phyloP scores from a whole-genome alignment of 2,329 filamentous ascomycete genomes.

The Penicillium sp. region DNA sequence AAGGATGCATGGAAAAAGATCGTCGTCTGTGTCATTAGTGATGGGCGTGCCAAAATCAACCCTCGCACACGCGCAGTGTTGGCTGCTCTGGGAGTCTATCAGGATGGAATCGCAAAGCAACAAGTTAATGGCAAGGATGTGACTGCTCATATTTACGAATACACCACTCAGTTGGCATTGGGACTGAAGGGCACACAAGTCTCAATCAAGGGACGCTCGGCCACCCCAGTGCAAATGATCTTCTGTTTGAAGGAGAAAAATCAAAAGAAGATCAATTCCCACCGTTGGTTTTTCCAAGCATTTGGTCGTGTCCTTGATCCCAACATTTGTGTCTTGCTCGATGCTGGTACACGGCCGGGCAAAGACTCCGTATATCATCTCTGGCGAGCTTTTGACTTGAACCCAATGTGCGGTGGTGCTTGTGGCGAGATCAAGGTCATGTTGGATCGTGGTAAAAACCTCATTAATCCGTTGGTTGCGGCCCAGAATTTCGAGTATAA shows the following conservation, averaged over 20 bases:
- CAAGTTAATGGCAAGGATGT: constrained; percentile 96
- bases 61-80: constrained; percentile 82
- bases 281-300: constrained; percentile 98
- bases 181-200: constrained; percentile 89
- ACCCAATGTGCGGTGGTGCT: constrained; percentile 95
- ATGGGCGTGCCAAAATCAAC: constrained; percentile 96
- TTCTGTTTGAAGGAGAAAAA: constrained; percentile 99
- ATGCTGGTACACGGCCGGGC: constrained; percentile 92
- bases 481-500: constrained; percentile 99
- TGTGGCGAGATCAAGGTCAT: constrained; percentile 99
- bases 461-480: constrained; percentile 89
- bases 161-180: constrained; percentile 60
- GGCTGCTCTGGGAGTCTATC: constrained; percentile 91
- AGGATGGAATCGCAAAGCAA: constrained; percentile 97
- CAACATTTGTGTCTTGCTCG: constrained; percentile 93
- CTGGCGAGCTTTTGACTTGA: constrained; percentile 97
- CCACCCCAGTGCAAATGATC: constrained; percentile 89
- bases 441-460: constrained; percentile 79
- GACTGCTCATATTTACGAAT: constrained; percentile 93
- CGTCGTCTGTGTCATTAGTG: constrained; percentile 94
- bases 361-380: constrained; percentile 94
- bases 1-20: constrained; percentile 99
- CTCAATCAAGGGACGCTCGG: constrained; percentile 71
- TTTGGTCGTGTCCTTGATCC: constrained; percentile 90
- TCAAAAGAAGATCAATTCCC: constrained; percentile 99